Conservation (phyloP, 2,329 filamentous ascomycete genomes). For the Mollisiaceae sp. region DNA sequence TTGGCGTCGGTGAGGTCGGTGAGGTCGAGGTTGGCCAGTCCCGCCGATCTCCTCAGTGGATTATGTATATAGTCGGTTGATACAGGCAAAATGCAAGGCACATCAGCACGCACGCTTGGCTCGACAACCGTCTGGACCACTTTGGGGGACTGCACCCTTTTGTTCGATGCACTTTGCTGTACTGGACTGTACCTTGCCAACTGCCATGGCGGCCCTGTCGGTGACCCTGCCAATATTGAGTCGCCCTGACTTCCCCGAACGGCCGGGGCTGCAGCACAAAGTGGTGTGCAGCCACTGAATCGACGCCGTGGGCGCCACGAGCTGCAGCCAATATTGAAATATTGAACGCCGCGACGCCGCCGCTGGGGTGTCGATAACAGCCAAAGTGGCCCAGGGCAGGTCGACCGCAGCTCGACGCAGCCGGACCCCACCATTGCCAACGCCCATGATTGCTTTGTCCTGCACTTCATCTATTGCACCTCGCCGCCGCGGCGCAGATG, state of each 20-base stretch:
- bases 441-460: slow-evolving; percentile 5
- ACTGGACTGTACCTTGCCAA: neutral
- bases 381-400: neutral
- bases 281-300: neutral
- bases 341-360: slow-evolving; percentile 23
- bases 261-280: slow-evolving; percentile 1
- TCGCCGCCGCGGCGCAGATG: neutral
- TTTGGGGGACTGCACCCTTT: slow-evolving; percentile 16
- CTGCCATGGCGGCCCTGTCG: neutral
- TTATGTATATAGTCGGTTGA: slow-evolving; percentile 9
- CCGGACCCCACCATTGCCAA: slow-evolving; percentile 5
- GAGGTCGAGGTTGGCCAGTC: neutral
- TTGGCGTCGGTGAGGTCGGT: slow-evolving; percentile 34
- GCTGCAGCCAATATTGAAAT: slow-evolving; percentile 25
- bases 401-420: neutral
- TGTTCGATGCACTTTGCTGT: slow-evolving; percentile 8
- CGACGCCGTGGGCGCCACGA: slow-evolving; percentile 8
- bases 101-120: slow-evolving; percentile 9
- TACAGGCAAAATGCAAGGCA: slow-evolving; percentile 19
- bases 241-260: slow-evolving; percentile 9
- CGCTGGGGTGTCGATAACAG: slow-evolving; percentile 15
- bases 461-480: slow-evolving; percentile 8
- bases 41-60: slow-evolving; percentile 6
- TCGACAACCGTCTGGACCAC: slow-evolving; percentile 9
- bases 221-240: neutral